Conservation (phyloP, 441 rosid species). For the Pelargonium australe region DNA sequence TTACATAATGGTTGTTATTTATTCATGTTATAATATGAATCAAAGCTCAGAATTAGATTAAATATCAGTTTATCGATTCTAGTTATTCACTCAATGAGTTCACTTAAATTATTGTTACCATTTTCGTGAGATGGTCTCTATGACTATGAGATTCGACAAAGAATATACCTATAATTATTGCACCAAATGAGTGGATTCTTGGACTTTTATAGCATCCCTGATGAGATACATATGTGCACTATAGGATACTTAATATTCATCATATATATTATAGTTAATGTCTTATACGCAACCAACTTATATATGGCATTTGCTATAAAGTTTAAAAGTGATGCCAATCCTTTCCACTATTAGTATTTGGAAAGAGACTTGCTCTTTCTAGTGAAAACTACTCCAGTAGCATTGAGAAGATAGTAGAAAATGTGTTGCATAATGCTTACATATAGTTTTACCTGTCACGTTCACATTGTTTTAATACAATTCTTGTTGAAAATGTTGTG, state of each 20-base stretch:
- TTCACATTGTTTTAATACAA: too few species aligned
- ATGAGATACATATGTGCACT: too few species aligned
- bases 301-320: neutral
- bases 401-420: neutral
- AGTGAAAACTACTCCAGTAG: neutral
- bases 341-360: neutral
- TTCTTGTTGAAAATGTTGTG: too few species aligned
- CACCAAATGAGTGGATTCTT: neutral
- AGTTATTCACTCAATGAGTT: too few species aligned
- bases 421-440: too few species aligned
- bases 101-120: neutral
- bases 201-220: neutral
- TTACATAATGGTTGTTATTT: too few species aligned
- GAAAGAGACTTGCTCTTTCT: neutral
- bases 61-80: too few species aligned
- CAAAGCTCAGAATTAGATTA: too few species aligned
- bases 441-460: too few species aligned
- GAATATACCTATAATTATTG: neutral
- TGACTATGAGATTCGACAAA: neutral
- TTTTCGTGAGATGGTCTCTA: neutral
- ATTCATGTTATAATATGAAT: too few species aligned
- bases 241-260: too few species aligned
- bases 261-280: neutral
- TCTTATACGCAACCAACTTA: neutral
- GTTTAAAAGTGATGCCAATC: neutral